phyloP scores from a whole-genome alignment of 78 protist genomes.

The Speleostelium caveatum region DNA sequence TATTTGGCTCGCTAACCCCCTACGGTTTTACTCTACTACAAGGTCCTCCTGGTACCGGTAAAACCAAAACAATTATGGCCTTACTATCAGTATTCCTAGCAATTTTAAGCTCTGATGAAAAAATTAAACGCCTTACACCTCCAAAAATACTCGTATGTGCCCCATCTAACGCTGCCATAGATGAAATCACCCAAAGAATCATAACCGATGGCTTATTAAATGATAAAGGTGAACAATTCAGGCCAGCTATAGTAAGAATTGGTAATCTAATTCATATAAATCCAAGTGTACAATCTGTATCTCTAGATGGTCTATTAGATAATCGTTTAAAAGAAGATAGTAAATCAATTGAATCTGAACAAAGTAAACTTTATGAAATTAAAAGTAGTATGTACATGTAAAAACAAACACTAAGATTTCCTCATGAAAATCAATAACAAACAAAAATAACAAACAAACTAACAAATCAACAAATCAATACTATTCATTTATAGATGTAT shows the following conservation, averaged over 20 bases:
- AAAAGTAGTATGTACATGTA: too few relatives aligned
- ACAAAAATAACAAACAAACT: too few relatives aligned
- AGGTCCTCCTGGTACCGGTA: constrained; percentile 92
- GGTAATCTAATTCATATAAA: constrained; percentile 52
- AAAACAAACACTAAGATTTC: too few relatives aligned
- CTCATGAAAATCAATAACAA: too few relatives aligned
- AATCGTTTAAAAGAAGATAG: not conserved
- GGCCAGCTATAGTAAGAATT: constrained; percentile 44
- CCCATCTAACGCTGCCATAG: constrained; percentile 92
- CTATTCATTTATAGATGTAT: too few relatives aligned
- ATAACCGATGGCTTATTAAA: not conserved
- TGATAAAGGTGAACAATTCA: constrained; percentile 23
- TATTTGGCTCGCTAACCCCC: not conserved
- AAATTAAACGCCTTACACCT: not conserved
- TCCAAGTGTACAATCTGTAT: constrained; percentile 26
- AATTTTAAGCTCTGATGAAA: not conserved
- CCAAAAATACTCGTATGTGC: constrained; percentile 87
- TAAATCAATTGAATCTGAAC: not conserved
- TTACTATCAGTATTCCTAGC: constrained; percentile 49
- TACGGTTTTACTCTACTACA: constrained; percentile 75
- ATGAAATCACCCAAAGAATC: constrained; percentile 85
- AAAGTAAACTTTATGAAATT: not conserved
- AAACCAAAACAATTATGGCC: constrained; percentile 84
- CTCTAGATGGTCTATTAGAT: constrained; percentile 28
- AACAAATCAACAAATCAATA: too few relatives aligned